Percentiles rank a stretch among this genome's conserved stretches.
Evolutionary conservation across 2,329 filamentous ascomycete species (phyloP).

Genomic region (Talaromyces funiculosus): DNA sequence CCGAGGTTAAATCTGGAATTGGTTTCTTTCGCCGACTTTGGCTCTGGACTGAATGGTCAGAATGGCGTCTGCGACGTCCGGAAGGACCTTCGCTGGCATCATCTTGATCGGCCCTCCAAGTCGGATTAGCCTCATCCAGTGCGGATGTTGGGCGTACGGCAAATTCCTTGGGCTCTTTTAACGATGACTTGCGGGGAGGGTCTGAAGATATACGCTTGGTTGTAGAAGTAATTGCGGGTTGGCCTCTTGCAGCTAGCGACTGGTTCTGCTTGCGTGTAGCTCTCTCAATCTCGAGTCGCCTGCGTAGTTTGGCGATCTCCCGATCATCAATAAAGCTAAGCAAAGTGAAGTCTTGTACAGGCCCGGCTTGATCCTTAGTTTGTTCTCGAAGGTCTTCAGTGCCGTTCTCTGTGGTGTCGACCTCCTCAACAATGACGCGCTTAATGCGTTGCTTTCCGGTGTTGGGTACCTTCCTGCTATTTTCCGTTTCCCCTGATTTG

Average conservation of each 20-base stretch:
- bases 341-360: slow-evolving; percentile 44
- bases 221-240: slow-evolving; percentile 37
- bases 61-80: slow-evolving; percentile 33
- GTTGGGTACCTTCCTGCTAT: slow-evolving; percentile 29
- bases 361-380: slow-evolving; percentile 22
- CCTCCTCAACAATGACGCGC: slow-evolving; percentile 32
- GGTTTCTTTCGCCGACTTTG: slow-evolving; percentile 46
- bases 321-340: slow-evolving; percentile 50
- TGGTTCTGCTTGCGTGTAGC: slow-evolving; percentile 39
- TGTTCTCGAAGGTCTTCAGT: slow-evolving; percentile 23
- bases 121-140: slow-evolving; percentile 30
- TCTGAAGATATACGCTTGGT: slow-evolving; percentile 32
- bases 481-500: slow-evolving; percentile 14
- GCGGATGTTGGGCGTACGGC: slow-evolving; percentile 30
- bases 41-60: slow-evolving; percentile 44
- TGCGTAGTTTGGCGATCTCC: slow-evolving; percentile 51
- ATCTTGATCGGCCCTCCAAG: slow-evolving; percentile 23
- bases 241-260: slow-evolving; percentile 24
- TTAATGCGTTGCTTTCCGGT: slow-evolving; percentile 37
- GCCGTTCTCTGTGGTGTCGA: slow-evolving; percentile 25
- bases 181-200: slow-evolving; percentile 49
- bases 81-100: slow-evolving; percentile 26
- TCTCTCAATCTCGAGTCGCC: slow-evolving; percentile 51
- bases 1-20: slow-evolving; percentile 55
- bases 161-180: slow-evolving; percentile 45